Percentiles rank a stretch among this genome's conserved stretches.
Evolutionary conservation across 2,329 filamentous ascomycete species (phyloP).

Genomic region (Exutisphaerella laricina): DNA sequence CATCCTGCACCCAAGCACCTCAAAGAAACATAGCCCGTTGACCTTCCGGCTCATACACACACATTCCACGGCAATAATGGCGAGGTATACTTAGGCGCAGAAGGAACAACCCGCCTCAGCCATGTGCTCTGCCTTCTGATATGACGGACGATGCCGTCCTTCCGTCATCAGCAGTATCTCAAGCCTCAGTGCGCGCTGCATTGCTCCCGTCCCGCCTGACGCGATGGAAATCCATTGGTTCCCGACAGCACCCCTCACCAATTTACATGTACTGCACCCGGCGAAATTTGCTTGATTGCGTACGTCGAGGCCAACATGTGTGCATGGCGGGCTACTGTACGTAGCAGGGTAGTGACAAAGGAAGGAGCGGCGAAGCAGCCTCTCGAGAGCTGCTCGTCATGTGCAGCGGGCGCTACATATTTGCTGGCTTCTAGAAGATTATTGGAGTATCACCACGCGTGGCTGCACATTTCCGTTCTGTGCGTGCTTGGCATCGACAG

Average conservation of each 20-base stretch:
- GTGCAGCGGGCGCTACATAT: slow-evolving; percentile 19
- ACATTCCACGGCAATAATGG: slow-evolving; percentile 19
- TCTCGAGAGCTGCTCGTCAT: slow-evolving; percentile 13
- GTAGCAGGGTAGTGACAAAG: slow-evolving; percentile 11
- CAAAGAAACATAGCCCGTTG: slow-evolving; percentile 9
- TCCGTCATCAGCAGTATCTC: too few relatives aligned
- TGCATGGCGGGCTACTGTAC: too few relatives aligned
- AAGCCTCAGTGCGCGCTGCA: too few relatives aligned
- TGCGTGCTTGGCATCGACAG: slow-evolving; percentile 25
- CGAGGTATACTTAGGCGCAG: slow-evolving; percentile 11
- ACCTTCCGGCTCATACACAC: slow-evolving; percentile 8
- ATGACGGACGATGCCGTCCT: too few relatives aligned
- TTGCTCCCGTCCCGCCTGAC: too few relatives aligned
- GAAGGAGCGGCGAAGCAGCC: background rate
- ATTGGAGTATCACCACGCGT: slow-evolving; percentile 23
- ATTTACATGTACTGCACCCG: too few relatives aligned
- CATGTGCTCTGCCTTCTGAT: background rate
- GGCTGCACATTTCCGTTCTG: slow-evolving; percentile 26
- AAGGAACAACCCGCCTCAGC: background rate
- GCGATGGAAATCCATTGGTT: slow-evolving; percentile 10
- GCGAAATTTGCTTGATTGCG: slow-evolving; percentile 6
- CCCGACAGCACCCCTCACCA: slow-evolving; percentile 6
- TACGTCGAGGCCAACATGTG: slow-evolving; percentile 5
- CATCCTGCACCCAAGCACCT: slow-evolving; percentile 1
- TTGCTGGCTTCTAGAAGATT: slow-evolving; percentile 26